These are phyloP conservation scores for Tylopilus felleus DNA, from an alignment of 768 basidiomycete species.

Conservation along the genomic window DNA sequence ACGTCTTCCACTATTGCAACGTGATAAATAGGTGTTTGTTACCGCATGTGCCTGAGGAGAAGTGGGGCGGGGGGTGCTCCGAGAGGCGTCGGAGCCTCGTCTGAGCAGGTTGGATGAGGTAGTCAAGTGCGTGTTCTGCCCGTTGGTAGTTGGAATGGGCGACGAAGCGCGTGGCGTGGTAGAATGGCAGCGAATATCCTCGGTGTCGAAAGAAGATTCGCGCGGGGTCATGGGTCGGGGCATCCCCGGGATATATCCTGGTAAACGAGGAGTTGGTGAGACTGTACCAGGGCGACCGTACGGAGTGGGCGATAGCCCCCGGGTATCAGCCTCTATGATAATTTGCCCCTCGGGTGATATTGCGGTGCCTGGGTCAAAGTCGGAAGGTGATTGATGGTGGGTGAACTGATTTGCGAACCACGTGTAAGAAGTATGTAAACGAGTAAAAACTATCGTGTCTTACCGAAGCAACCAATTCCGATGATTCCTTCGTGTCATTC, in stretches of 20 bases:
- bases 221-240: constrained; percentile 89
- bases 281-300: constrained; percentile 45
- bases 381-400: constrained; percentile 36
- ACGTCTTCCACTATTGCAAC: constrained; percentile 60
- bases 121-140: constrained; percentile 34
- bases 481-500: constrained; percentile 18
- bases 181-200: constrained; percentile 69
- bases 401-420: constrained; percentile 13
- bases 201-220: constrained; percentile 58
- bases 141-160: constrained; percentile 42
- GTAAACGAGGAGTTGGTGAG: constrained; percentile 55
- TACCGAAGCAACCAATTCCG: constrained; percentile 24
- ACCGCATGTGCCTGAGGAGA: constrained; percentile 44
- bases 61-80: constrained; percentile 43
- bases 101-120: constrained; percentile 41
- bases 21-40: constrained; percentile 46
- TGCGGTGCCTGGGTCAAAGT: constrained; percentile 65
- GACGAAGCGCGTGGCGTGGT: constrained; percentile 77
- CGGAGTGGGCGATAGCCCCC: constrained; percentile 60
- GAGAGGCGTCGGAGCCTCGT: constrained; percentile 57
- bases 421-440: constrained; percentile 20
- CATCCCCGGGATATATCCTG: constrained; percentile 90
- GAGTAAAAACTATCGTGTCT: constrained; percentile 11
- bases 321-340: constrained; percentile 45
- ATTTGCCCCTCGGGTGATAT: constrained; percentile 62